Percentiles rank a stretch among this genome's conserved stretches.
These are phyloP conservation scores for Blastobotrys parvus DNA, from an alignment of 805 yeast species.

Conservation along the genomic window DNA sequence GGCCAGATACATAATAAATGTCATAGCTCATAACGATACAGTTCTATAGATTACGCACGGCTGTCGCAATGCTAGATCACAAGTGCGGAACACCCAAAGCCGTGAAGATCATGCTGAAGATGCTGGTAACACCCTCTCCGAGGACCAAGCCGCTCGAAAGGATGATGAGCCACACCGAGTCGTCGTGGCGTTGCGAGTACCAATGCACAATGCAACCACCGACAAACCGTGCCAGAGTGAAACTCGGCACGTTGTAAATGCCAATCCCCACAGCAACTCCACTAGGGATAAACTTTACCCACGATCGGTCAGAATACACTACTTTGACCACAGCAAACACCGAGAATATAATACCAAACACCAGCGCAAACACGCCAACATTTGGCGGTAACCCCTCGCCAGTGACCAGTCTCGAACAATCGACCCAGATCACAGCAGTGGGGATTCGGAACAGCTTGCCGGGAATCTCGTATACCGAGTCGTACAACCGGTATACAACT, in stretches of 20 bases:
- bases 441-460: conserved; percentile 77
- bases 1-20: no score
- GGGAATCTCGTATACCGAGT: conserved; percentile 77
- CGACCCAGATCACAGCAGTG: conserved; percentile 94
- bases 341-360: conserved; percentile 59
- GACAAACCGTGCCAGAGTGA: conserved; percentile 84
- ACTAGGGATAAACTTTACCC: conserved; percentile 59
- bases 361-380: conserved; percentile 56
- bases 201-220: conserved; percentile 65
- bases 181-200: conserved; percentile 28
- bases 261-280: conserved; percentile 98
- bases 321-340: conserved; percentile 47
- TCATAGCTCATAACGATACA: no score
- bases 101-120: conserved; percentile 70
- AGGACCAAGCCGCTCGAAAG: conserved; percentile 85
- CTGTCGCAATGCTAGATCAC: no score
- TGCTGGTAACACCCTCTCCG: conserved; percentile 90
- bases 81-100: conserved; percentile 58
- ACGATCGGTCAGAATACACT: conserved; percentile 17
- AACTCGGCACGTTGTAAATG: conserved; percentile 86
- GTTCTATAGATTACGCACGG: no score
- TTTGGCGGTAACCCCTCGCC: conserved; percentile 85
- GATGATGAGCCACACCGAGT: conserved; percentile 69
- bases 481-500: conserved; percentile 74
- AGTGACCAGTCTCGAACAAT: conserved; percentile 85